Base-by-base conservation (phyloP, 306 rosid genomes). In the Acacia crassicarpa region DNA sequence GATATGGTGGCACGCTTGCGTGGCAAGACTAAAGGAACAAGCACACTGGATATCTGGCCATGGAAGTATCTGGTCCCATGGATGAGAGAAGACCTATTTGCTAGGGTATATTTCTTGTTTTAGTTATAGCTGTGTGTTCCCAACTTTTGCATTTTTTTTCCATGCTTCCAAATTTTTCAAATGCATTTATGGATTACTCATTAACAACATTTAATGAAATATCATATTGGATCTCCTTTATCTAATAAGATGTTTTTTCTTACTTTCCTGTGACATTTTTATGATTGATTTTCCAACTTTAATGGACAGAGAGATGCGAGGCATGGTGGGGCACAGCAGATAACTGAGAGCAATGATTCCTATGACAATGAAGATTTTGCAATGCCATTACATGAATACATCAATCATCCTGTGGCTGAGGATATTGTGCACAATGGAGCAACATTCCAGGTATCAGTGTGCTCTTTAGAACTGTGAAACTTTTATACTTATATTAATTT, bases 21-120 rank as follows among this genome's bases (percentile, higher is more conserved):
- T 33, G 27, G 87, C 8, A 91, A 89, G 89, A 41, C 87, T 27
- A 91, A 70, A 59, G 98, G 97, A 84, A 88, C 90, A 65, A 96
- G 98, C 88, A 96, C 99, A 32, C 85, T 96, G 83, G 99, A 94
- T 85, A 96, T 96, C 71, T 96, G 99, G 99, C 98, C 99, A 2
- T 96, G 99, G 99, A 96, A 96, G 87, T 91, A 92, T 84, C 90
- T 96, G 84, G 99, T 96, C 85, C 99, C 98, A 1, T 92, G 98
- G 99, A 96, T 96, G 97, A 88, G 97, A 83, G 90, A 87, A 85
- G 99, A 96, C 82, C 89, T 96, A 53, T 96, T 96, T 88, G 78
- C 91, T 75, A 90, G 98, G 90, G 99, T 93, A 90, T 75, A 83
- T 75, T 69, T 45, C 76, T 80, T 59, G 32, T 72, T 67, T 80